A percentile compares a stretch with the other conserved stretches of the same genome.
These are phyloP conservation scores for Dicorynia guianensis DNA, from an alignment of 306 rosid species.

Conservation along the genomic window DNA sequence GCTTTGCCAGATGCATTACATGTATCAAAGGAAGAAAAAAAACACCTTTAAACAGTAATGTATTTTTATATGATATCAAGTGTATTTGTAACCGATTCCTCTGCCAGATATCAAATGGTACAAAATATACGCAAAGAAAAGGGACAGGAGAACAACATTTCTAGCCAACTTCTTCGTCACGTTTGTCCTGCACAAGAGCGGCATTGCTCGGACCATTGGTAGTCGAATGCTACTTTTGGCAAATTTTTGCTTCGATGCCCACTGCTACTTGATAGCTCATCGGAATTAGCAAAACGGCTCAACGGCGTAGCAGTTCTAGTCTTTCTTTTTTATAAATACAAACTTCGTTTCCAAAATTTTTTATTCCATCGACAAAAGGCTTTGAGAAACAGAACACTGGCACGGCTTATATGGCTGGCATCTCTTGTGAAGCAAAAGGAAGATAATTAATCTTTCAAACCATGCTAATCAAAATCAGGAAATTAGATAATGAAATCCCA, in stretches of 20 bases:
- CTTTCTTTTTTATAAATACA: constrained; percentile 15
- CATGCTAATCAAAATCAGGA: constrained; percentile 31
- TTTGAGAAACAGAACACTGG: constrained; percentile 12
- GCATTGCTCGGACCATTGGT: too few relatives aligned
- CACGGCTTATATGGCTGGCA: not conserved
- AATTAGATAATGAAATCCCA: not conserved
- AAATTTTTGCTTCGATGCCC: not conserved
- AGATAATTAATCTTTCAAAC: not conserved
- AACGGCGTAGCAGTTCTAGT: constrained; percentile 44
- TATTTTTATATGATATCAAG: too few relatives aligned
- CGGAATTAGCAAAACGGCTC: constrained; percentile 29
- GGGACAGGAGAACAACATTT: too few relatives aligned
- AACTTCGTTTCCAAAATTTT: constrained; percentile 9
- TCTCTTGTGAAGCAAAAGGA: constrained; percentile 19
- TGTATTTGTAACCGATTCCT: too few relatives aligned
- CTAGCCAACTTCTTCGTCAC: too few relatives aligned
- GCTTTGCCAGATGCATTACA: too few relatives aligned
- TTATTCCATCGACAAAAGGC: constrained; percentile 22
- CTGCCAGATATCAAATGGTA: too few relatives aligned
- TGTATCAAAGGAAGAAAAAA: too few relatives aligned
- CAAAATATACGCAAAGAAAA: too few relatives aligned
- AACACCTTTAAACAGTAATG: too few relatives aligned
- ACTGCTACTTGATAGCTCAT: not conserved
- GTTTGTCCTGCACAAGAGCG: too few relatives aligned
- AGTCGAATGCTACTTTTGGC: not conserved